Evolutionary conservation across 2,329 filamentous ascomycete genomes (phyloP).

Genomic region (Aspergillus persii): DNA sequence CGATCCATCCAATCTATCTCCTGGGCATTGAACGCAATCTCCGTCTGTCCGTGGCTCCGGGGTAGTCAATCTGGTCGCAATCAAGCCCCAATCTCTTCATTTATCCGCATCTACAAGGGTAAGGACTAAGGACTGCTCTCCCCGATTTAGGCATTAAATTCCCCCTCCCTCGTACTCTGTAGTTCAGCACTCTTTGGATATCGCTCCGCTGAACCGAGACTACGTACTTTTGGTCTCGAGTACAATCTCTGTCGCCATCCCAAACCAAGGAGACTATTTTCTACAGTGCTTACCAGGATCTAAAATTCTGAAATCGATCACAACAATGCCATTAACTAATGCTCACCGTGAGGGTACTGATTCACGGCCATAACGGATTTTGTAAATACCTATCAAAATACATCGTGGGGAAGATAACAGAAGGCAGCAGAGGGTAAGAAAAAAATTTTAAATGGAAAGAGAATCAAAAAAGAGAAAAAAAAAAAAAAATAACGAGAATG

Average conservation of each 20-base stretch:
- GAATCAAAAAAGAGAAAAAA: conserved; percentile 11
- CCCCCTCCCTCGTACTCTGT: neutral
- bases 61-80: neutral
- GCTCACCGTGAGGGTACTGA: conserved; percentile 1
- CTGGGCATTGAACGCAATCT: neutral
- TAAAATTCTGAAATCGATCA: neutral
- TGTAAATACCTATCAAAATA: conserved; percentile 5
- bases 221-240: neutral
- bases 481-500: conserved; percentile 14
- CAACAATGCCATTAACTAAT: conserved; percentile 5
- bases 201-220: neutral
- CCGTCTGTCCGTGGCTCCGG: neutral
- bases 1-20: neutral
- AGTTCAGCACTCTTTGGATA: neutral
- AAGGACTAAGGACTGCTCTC: neutral
- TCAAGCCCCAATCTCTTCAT: neutral
- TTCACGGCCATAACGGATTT: neutral
- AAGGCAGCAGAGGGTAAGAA: conserved; percentile 5
- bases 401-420: conserved; percentile 8
- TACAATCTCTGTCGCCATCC: neutral
- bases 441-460: conserved; percentile 11
- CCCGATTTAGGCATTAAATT: neutral
- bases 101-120: neutral
- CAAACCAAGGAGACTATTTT: neutral
- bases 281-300: neutral